phyloP scores from a whole-genome alignment of 306 rosid species.

The Citrullus colocynthis region DNA sequence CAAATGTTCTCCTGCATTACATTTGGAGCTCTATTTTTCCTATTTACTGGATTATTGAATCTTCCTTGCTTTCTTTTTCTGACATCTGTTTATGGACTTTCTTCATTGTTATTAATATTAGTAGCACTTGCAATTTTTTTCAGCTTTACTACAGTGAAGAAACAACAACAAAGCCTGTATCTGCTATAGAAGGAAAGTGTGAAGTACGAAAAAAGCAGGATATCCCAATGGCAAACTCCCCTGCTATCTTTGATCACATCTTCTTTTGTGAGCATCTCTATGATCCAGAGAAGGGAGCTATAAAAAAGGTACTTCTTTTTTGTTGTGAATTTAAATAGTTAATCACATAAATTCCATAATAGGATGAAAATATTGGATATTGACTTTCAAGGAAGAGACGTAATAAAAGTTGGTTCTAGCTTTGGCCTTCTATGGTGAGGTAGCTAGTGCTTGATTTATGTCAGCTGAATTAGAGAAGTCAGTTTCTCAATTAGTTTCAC shows the following conservation, averaged over 20 bases:
- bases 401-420: background rate
- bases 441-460: background rate
- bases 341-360: background rate
- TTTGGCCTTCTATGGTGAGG: background rate
- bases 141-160: conserved; percentile 43
- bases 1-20: background rate
- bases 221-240: conserved; percentile 17
- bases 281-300: conserved; percentile 40
- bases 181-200: conserved; percentile 31
- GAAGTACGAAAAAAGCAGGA: conserved; percentile 38
- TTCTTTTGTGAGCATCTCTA: conserved; percentile 42
- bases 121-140: conserved; percentile 3
- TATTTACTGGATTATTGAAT: background rate
- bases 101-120: background rate
- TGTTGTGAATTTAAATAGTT: background rate
- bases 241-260: conserved; percentile 27
- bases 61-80: background rate
- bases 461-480: background rate
- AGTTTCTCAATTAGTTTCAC: background rate
- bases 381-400: background rate
- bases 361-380: background rate
- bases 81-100: background rate
- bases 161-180: conserved; percentile 11
- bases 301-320: conserved; percentile 26
- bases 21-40: background rate